Evolutionary conservation across 345 rosid species (phyloP).

Genomic region (Punica granatum): DNA sequence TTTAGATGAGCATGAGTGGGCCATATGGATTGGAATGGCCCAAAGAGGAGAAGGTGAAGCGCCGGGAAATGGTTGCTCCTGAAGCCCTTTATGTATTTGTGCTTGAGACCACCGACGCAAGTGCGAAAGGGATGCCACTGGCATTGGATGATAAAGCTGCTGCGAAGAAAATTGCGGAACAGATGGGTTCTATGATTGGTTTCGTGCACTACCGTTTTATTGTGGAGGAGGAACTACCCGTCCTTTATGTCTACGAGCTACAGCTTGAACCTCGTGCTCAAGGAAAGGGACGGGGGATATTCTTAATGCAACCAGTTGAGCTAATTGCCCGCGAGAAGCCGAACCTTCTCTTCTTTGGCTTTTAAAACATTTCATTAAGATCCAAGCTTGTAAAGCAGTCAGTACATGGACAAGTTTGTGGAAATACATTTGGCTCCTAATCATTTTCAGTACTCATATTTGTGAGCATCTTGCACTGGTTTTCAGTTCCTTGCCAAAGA

Average conservation of each 20-base stretch:
- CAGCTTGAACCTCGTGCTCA: slow-evolving; percentile 66
- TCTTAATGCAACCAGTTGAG: slow-evolving; percentile 78
- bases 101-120: slow-evolving; percentile 19
- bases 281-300: slow-evolving; percentile 74
- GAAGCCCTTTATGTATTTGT: slow-evolving; percentile 70
- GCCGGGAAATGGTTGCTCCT: slow-evolving; percentile 66
- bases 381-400: not conserved
- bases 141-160: slow-evolving; percentile 1
- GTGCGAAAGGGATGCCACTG: slow-evolving; percentile 17
- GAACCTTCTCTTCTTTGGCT: not conserved
- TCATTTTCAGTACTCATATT: not conserved
- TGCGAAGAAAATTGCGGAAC: not conserved
- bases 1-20: slow-evolving; percentile 71
- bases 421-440: not conserved
- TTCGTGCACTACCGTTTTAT: slow-evolving; percentile 77
- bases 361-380: not conserved
- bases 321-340: slow-evolving; percentile 76
- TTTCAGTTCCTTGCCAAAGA: not conserved
- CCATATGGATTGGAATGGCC: slow-evolving; percentile 68
- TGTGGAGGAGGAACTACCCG: slow-evolving; percentile 75
- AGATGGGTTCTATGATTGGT: slow-evolving; percentile 39
- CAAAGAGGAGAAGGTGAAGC: slow-evolving; percentile 64
- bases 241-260: slow-evolving; percentile 78
- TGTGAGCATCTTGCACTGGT: not conserved
- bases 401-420: not conserved